Percentiles rank a stretch among this genome's conserved stretches.
Evolutionary conservation across 2,329 filamentous ascomycete species (phyloP).

Genomic region (Pseudogymnoascus sp.): DNA sequence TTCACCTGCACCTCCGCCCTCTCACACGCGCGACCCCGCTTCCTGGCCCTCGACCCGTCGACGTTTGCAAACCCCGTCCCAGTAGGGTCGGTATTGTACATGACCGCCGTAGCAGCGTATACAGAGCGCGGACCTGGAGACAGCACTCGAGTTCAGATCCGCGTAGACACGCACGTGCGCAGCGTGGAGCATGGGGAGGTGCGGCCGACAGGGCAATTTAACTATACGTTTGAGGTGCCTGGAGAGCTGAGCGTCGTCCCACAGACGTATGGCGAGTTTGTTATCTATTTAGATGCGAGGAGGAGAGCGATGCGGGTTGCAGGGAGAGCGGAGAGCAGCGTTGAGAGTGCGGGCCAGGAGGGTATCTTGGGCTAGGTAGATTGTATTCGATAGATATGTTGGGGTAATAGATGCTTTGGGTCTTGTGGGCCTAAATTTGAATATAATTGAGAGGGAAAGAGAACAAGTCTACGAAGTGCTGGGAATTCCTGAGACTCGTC

Average conservation of each 20-base stretch:
- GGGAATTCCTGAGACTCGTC: too few species aligned
- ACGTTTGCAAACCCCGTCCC: conserved; percentile 67
- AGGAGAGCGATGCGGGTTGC: conserved; percentile 23
- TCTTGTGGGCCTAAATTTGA: neutral
- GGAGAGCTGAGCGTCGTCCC: conserved; percentile 60
- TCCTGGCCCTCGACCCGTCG: conserved; percentile 60
- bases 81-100: conserved; percentile 61
- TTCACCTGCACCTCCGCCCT: conserved; percentile 64
- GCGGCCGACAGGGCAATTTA: conserved; percentile 63
- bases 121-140: conserved; percentile 39
- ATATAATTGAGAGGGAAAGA: too few species aligned
- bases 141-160: conserved; percentile 54
- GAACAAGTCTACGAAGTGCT: too few species aligned
- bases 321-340: conserved; percentile 1
- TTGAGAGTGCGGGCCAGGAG: conserved; percentile 10
- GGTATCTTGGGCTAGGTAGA: neutral
- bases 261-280: conserved; percentile 31
- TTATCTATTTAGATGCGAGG: conserved; percentile 33
- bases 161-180: conserved; percentile 59
- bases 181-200: conserved; percentile 60
- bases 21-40: conserved; percentile 57
- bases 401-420: neutral
- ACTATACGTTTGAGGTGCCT: conserved; percentile 62
- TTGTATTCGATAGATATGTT: neutral
- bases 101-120: conserved; percentile 59